Evolutionary conservation across 1,139 yeast species (phyloP).

Genomic region (Debaryomyces udenii): DNA sequence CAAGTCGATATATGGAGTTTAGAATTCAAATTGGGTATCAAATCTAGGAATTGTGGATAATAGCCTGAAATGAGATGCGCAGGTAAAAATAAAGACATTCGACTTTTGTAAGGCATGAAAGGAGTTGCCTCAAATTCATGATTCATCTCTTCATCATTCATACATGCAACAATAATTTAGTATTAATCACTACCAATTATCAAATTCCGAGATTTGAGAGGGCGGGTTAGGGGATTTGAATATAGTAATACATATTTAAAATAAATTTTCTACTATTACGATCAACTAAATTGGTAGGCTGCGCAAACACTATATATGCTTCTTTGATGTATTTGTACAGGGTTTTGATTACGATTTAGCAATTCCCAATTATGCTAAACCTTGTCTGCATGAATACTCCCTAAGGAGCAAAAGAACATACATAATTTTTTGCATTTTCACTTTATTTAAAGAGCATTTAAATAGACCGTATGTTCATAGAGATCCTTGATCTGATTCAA

Average conservation of each 20-base stretch:
- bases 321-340: too few species aligned
- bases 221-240: slow-evolving; percentile 5
- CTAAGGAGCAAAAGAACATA: too few species aligned
- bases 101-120: background rate
- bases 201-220: slow-evolving; percentile 2
- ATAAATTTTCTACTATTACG: background rate
- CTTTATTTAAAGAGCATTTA: too few species aligned
- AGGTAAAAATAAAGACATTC: slow-evolving; percentile 7
- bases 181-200: slow-evolving; percentile 1
- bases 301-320: too few species aligned
- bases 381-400: too few species aligned
- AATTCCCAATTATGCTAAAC: too few species aligned
- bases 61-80: slow-evolving; percentile 6
- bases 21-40: slow-evolving; percentile 5
- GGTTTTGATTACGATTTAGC: too few species aligned
- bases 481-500: too few species aligned
- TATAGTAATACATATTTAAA: background rate
- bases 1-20: too few species aligned
- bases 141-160: slow-evolving; percentile 2
- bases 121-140: background rate
- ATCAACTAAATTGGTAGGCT: too few species aligned
- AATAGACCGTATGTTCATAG: too few species aligned
- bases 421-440: too few species aligned
- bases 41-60: slow-evolving; percentile 3
- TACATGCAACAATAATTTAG: background rate